Percentiles rank a stretch among this genome's conserved stretches.
phyloP scores from a whole-genome alignment of 257 asterid genomes.

The Prunella vulgaris region DNA sequence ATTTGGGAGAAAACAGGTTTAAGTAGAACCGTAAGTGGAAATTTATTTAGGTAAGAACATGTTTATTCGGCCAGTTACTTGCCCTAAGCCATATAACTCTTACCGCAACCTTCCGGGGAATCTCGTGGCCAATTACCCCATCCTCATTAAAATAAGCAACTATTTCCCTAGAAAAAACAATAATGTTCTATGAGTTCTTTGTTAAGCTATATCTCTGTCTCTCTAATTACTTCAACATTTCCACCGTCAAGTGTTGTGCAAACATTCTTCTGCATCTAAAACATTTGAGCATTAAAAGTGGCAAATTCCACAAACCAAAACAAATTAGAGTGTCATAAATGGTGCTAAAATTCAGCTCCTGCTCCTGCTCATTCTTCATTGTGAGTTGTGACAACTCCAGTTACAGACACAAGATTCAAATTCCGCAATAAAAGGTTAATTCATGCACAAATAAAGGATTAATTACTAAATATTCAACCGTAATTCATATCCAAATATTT shows the following conservation, averaged over 20 bases:
- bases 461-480: neutral
- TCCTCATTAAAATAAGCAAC: neutral
- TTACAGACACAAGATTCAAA: constrained; percentile 1
- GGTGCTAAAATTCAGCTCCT: neutral
- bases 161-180: neutral
- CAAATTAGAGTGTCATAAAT: neutral
- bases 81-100: constrained; percentile 5
- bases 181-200: no score
- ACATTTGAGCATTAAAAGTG: neutral
- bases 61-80: neutral
- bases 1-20: neutral
- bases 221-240: neutral
- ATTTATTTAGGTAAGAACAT: neutral
- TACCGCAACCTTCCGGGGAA: no score
- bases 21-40: neutral
- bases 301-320: neutral
- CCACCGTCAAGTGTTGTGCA: neutral
- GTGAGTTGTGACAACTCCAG: neutral
- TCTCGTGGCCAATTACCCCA: neutral
- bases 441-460: neutral
- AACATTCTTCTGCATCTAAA: neutral
- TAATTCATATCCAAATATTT: neutral
- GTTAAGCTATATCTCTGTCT: neutral
- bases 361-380: neutral
- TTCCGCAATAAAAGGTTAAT: neutral